Conservation (phyloP, 257 asterid species). For the Solanum virginianum region DNA sequence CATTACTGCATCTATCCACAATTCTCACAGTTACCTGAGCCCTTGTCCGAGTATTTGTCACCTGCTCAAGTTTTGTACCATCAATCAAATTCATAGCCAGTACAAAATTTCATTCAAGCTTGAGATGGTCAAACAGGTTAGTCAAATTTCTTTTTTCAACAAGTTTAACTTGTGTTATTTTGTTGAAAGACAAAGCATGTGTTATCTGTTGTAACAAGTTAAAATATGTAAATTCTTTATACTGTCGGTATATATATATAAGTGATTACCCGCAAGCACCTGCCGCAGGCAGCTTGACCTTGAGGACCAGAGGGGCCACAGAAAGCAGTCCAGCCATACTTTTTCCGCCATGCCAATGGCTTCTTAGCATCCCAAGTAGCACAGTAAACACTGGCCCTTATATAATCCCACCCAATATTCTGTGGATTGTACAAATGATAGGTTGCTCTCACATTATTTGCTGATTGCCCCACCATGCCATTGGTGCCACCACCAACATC, state of each 20-base stretch:
- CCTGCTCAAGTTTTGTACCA: not conserved
- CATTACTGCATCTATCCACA: constrained; percentile 16
- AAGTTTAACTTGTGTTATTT: not conserved
- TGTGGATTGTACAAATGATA: not conserved
- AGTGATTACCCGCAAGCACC: not conserved
- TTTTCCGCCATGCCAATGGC: not conserved
- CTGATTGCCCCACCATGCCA: not conserved
- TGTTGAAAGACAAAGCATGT: no score
- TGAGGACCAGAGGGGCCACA: not conserved
- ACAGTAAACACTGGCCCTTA: not conserved
- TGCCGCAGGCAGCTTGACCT: not conserved
- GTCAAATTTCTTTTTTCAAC: not conserved
- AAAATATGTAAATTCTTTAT: no score
- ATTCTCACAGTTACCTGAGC: constrained; percentile 9
- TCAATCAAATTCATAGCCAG: not conserved
- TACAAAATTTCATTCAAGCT: not conserved
- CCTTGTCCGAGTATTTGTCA: constrained; percentile 12
- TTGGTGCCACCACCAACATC: not conserved
- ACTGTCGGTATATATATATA: no score
- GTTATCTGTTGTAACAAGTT: not conserved
- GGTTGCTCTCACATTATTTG: not conserved
- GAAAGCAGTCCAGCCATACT: constrained; percentile 5
- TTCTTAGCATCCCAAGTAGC: not conserved
- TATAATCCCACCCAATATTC: not conserved
- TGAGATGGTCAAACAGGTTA: not conserved